phyloP scores from a whole-genome alignment of 1,139 yeast genomes.

The Tardiomyces digboiensis region DNA sequence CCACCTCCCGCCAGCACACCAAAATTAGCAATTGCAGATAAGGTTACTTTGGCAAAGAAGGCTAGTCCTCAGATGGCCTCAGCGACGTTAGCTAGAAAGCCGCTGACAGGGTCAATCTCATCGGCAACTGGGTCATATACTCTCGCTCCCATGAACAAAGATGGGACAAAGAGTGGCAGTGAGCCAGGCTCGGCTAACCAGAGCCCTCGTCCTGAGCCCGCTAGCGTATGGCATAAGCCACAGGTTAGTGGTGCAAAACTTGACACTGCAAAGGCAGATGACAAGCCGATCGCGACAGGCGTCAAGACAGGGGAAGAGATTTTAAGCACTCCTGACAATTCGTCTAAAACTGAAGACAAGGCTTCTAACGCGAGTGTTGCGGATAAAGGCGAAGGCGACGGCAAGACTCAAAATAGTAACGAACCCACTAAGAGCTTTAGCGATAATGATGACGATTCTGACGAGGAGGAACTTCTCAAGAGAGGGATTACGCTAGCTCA shows the following conservation, averaged over 20 bases:
- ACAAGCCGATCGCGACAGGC: neutral
- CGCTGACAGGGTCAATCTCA: conserved; percentile 16
- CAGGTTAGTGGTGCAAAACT: conserved; percentile 2
- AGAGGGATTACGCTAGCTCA: conserved; percentile 28
- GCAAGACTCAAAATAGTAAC: conserved; percentile 4
- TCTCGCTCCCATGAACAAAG: conserved; percentile 24
- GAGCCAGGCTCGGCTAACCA: neutral
- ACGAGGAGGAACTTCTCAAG: conserved; percentile 27
- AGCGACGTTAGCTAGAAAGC: conserved; percentile 13
- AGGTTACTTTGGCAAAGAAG: conserved; percentile 1
- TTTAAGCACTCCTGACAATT: neutral
- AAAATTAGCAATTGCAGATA: conserved; percentile 5
- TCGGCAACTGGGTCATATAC: conserved; percentile 27
- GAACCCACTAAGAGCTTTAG: conserved; percentile 1
- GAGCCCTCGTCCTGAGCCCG: conserved; percentile 18
- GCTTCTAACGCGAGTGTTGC: conserved; percentile 1
- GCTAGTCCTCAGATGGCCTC: conserved; percentile 5
- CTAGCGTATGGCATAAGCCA: conserved; percentile 20
- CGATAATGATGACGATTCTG: conserved; percentile 3
- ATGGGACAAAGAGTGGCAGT: conserved; percentile 6
- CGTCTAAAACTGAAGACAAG: neutral
- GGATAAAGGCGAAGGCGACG: conserved; percentile 3
- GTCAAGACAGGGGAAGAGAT: neutral
- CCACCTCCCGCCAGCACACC: neutral
- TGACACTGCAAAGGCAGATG: neutral